Evolutionary conservation across 2,329 filamentous ascomycete species (phyloP), one percentile per base, ranked within the genome.

Genomic region (Colletotrichum higginsianum): DNA sequence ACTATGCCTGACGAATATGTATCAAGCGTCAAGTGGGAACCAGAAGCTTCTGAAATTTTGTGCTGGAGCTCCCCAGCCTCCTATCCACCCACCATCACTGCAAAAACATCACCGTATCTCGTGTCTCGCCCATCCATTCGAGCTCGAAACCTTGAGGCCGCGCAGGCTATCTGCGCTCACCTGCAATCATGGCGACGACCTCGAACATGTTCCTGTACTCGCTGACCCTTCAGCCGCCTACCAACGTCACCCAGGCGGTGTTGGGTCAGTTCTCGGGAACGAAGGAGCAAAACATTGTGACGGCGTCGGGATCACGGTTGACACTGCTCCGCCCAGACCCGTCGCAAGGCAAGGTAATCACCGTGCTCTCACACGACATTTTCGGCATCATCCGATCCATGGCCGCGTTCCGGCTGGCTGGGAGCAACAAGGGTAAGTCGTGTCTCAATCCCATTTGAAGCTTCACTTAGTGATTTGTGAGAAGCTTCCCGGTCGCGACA

Each of bases 191-290:
- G 96, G 96, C 96, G 86, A 97, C 95, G 81, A 98, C 96, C 73
- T 98, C 95, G 76, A 96, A 96, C 82, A 97, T 98, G 94, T 98
- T 98, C 83, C 92, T 99, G 86, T 99, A 99, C 86, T 96, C 94
- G 79, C 88, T 99, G 86, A 98, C 96, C 77, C 92, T 99, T 79
- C 95, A 98, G 84, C 93, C 94, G 77, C 94, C 96, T 44, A 95
- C 95, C 76, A 93, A 94, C 72, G 91, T 98, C 79, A 95, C 93
- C 61, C 93, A 97, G 84, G 95, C 96, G 75, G 93, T 98, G 75
- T 89, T 98, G 72, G 97, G 96, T 77, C 96, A 98, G 85, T 98
- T 98, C 84, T 92, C 94, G 72, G 95, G 96, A 76, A 98, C 94
- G 75, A 97, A 96, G 85, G 96, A 98, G 84, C 96, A 99, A 87